phyloP scores from a whole-genome alignment of 2,329 filamentous ascomycete species.

The Colletotrichum aenigma region DNA sequence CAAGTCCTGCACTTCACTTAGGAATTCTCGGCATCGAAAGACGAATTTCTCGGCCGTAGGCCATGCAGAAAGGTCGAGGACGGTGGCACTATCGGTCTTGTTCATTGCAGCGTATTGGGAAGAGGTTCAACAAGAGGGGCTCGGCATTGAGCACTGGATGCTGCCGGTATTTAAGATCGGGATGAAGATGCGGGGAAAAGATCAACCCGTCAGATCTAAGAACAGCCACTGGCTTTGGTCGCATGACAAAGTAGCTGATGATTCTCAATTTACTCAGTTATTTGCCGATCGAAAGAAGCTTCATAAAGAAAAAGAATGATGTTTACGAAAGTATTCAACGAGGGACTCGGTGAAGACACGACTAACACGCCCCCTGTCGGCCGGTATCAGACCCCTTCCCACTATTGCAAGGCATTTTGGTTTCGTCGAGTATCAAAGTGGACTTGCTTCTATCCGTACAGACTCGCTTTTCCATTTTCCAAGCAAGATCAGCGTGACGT shows the following conservation, averaged over 20 bases:
- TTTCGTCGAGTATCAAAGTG: no score
- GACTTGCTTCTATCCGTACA: neutral
- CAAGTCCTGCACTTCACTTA: constrained; percentile 34
- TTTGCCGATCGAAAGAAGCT: neutral
- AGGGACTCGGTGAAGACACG: no score
- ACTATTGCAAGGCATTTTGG: no score
- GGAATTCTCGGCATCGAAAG: constrained; percentile 31
- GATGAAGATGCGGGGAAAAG: neutral
- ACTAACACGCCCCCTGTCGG: no score
- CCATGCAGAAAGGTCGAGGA: constrained; percentile 28
- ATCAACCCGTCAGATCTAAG: neutral
- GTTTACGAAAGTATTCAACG: no score
- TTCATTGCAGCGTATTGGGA: neutral
- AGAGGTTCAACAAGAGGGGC: neutral
- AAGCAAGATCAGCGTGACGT: neutral
- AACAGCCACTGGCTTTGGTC: neutral
- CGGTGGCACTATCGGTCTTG: constrained; percentile 9
- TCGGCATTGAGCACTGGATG: neutral
- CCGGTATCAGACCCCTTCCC: no score
- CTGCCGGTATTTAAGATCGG: neutral
- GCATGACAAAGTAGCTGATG: neutral
- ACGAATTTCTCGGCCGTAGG: constrained; percentile 32
- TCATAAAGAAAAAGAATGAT: no score
- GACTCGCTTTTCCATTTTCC: neutral
- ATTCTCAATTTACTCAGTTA: neutral